These are phyloP conservation scores for Neurospora sp. DNA, from an alignment of 495 filamentous ascomycete genomes.

Conservation along the genomic window DNA sequence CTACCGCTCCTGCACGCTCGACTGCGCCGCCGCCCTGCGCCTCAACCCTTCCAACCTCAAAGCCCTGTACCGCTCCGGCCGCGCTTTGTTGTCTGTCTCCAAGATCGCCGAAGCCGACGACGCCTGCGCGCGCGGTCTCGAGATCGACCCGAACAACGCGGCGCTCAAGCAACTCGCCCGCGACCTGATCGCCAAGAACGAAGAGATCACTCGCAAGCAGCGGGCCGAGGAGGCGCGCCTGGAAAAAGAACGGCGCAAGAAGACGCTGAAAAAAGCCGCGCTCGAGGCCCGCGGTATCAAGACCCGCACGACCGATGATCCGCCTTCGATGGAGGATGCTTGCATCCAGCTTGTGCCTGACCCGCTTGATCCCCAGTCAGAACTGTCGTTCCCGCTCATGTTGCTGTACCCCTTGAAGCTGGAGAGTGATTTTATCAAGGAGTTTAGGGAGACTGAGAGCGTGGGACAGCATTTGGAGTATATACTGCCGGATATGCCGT, in stretches of 20 bases:
- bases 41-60: conserved; percentile 75
- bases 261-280: conserved; percentile 53
- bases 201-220: conserved; percentile 25
- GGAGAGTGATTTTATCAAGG: conserved; percentile 84
- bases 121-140: conserved; percentile 58
- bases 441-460: conserved; percentile 60
- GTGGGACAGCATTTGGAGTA: conserved; percentile 67
- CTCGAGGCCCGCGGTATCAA: conserved; percentile 65
- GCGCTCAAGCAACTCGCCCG: conserved; percentile 43
- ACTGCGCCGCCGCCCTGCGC: conserved; percentile 70
- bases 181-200: conserved; percentile 42
- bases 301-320: conserved; percentile 52
- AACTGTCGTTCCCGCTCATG: conserved; percentile 65
- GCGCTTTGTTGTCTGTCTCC: conserved; percentile 64
- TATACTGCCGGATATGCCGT: conserved; percentile 63
- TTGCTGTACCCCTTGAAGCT: conserved; percentile 71
- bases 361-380: conserved; percentile 57
- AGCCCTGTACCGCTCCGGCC: conserved; percentile 73
- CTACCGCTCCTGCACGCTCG: conserved; percentile 70
- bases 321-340: conserved; percentile 79
- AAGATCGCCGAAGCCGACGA: conserved; percentile 68
- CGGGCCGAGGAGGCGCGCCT: conserved; percentile 39
- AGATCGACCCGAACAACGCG: conserved; percentile 49
- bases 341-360: conserved; percentile 57
- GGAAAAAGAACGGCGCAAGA: conserved; percentile 40